Evolutionary conservation across 805 yeast species (phyloP).

Genomic region (Metschnikowia dekortorum): DNA sequence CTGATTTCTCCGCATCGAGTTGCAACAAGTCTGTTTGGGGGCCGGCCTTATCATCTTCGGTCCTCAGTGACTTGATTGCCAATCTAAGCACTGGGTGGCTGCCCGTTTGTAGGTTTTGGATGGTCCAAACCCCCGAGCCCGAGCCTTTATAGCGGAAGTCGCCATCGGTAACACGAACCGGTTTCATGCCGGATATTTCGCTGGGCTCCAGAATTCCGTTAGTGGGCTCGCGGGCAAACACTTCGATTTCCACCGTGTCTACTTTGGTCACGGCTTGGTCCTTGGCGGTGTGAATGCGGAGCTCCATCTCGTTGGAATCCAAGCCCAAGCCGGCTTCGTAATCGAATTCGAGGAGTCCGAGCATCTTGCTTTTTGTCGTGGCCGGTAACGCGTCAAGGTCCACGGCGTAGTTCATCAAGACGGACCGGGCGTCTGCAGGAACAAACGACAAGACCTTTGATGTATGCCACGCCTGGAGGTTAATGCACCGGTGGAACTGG

Average conservation of each 20-base stretch:
- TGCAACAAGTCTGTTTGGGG: constrained; percentile 1
- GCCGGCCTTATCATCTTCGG: background rate
- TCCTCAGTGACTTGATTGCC: constrained; percentile 24
- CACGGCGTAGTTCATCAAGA: constrained; percentile 58
- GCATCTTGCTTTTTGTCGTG: constrained; percentile 18
- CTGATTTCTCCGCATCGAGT: background rate
- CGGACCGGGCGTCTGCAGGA: constrained; percentile 83
- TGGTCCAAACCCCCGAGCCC: constrained; percentile 63
- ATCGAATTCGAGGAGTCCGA: constrained; percentile 57
- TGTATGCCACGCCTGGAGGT: constrained; percentile 47
- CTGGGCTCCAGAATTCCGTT: background rate
- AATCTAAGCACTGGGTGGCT: constrained; percentile 67
- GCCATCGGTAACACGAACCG: constrained; percentile 69
- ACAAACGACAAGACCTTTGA: constrained; percentile 58
- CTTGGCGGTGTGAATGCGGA: constrained; percentile 43
- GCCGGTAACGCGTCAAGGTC: constrained; percentile 39
- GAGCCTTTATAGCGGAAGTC: constrained; percentile 56
- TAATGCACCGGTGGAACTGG: constrained; percentile 67
- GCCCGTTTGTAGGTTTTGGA: constrained; percentile 56
- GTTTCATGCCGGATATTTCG: constrained; percentile 41
- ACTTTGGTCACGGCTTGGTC: constrained; percentile 27
- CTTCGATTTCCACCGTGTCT: constrained; percentile 29
- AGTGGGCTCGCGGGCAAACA: constrained; percentile 17
- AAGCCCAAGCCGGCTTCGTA: constrained; percentile 51
- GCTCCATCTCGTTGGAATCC: constrained; percentile 57